Base-by-base conservation (phyloP, 1,284 basidiomycete species). In the Sporisorium exsertum region DNA sequence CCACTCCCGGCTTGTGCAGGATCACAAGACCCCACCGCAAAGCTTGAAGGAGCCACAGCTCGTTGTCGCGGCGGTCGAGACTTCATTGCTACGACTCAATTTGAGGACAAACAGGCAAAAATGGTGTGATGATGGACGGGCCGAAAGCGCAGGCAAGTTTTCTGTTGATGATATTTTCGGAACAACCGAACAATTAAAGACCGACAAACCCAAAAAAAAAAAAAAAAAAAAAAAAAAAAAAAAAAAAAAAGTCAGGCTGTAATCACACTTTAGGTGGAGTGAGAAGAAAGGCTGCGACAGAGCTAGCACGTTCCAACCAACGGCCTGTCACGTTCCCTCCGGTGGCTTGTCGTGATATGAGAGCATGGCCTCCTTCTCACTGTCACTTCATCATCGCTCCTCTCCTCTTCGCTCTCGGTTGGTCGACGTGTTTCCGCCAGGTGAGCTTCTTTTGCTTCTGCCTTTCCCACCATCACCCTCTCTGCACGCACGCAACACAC, bases 261-360 rank as follows among this genome's bases (percentile, higher is more conserved):
- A 35, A 35, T 35, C 35, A 35, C 35, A 35, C 10, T 35, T 10
- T 16, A 40, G 49, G 51, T 59, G 56, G 43, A 18, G 37, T 42
- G 10, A 57, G 12, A 35, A 43, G 32, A 46, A 35, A 32, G 37
- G 18, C 18, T 33, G n/a, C 12, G 33, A 42, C 3, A 40, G 18
- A 57, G 53, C 45, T 58, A 61, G 68, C 68, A 71, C 68, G 68
- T 71, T 71, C 67, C 68, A 58, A 53, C 54, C 42, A 63, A 13
- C 60, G 22, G 37, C 32, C 26, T 62, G 62, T 64, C 68, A 71
- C 68, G 68, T 71, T 71, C 63, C 55, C 56, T 55, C 24, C 29
- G 29, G 35, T 50, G 49, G 9, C 18, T 50, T 50, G 29, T 15
- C 32, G 2, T 50, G 27, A 32, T 50, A 47, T 46, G 46, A 49